Conservation (phyloP, 1,139 yeast genomes). For the Diutina neorugosa region DNA sequence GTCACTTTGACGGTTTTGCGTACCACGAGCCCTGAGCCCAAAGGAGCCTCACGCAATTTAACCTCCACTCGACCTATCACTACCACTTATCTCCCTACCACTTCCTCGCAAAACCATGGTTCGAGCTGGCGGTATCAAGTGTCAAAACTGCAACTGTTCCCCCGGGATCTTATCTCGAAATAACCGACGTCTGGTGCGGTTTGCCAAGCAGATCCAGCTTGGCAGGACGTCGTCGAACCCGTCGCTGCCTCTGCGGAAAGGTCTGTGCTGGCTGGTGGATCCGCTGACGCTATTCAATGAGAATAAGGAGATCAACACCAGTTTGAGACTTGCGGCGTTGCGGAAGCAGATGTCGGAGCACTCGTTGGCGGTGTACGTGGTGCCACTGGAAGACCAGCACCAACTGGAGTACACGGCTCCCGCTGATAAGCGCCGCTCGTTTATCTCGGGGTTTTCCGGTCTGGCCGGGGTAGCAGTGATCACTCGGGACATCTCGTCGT, state of each 20-base stretch:
- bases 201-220: constrained; percentile 37
- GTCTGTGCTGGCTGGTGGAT: constrained; percentile 38
- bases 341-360: constrained; percentile 54
- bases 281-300: constrained; percentile 34
- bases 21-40: not conserved
- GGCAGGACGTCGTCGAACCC: constrained; percentile 16
- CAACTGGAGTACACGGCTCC: constrained; percentile 80
- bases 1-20: not conserved
- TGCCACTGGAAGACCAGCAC: constrained; percentile 91
- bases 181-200: constrained; percentile 39
- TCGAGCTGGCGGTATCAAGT: constrained; percentile 14
- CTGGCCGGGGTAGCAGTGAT: constrained; percentile 90
- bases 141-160: constrained; percentile 71
- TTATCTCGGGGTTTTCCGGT: constrained; percentile 85
- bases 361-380: constrained; percentile 64
- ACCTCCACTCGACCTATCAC: not conserved
- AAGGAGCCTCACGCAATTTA: not conserved
- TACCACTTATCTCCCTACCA: not conserved
- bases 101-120: not conserved
- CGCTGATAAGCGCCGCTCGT: constrained; percentile 73
- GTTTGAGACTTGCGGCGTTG: constrained; percentile 46
- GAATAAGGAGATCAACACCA: constrained; percentile 40
- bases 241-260: constrained; percentile 24
- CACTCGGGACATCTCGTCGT: constrained; percentile 53
- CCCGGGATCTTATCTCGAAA: constrained; percentile 67